Base-by-base conservation (phyloP, 305 asterid genomes). In the Solanum hybrid region DNA sequence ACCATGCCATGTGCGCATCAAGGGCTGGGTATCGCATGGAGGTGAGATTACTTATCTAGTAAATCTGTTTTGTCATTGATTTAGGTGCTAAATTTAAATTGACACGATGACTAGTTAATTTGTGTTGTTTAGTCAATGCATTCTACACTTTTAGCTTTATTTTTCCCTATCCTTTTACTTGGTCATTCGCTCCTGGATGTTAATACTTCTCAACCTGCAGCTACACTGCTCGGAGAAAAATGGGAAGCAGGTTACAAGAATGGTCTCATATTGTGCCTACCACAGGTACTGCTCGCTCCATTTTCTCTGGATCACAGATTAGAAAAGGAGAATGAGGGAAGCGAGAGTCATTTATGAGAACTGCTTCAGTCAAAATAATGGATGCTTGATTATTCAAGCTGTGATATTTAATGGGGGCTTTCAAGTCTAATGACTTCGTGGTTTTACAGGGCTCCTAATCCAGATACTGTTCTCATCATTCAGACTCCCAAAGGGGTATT, bases 1-100 rank as follows among this genome's bases (percentile, higher is more conserved):
- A 94, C 91, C 99, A 97, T 94, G 98, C 99, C 56, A 95, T 92
- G 94, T 97, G 99, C 89, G 99, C 99, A 78, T 94, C 99, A 86
- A 94, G 98, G 91, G 99, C 99, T 38, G 99, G 99, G 35, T 98
- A 95, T 90, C 97, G 97, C 89, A 96, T 98, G 99, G 99, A 98
- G 99, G 99, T 98, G 92, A 91, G 32, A 64, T 24, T 42, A 40
- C 60, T 42, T 72, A 87, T 85, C 64, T 72, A 69, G 24, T 9
- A 31, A 45, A 45, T 42, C 72, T 42, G 19, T 17, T 45, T 81
- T 42, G 24, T 29, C 76, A 29, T 85, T 51, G 32, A 31, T 80
- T 80, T 80, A 80, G 86, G 69, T 80, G n/a, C 66, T 80, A 13
- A 80, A 85, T 56, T 10, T 56, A 56, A 19, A 24, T 66, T 73